Evolutionary conservation across 2,329 filamentous ascomycete species (phyloP), one percentile per base, ranked within the genome.

Genomic region (Stachybotrys echinatus): DNA sequence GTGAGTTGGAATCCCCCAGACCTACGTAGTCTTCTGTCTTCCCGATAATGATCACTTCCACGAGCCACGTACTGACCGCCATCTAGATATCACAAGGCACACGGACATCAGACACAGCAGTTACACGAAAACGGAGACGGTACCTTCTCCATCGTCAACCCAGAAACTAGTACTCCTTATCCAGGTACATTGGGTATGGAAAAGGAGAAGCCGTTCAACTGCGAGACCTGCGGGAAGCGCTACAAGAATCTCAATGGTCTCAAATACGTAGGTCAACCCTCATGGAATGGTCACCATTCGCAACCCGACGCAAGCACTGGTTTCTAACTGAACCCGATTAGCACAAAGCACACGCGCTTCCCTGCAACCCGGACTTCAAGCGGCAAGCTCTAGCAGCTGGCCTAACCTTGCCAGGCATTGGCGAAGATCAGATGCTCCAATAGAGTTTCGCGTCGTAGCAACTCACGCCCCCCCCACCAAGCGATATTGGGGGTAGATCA

Each of bases 211-310:
- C 94, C 94, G 3, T 97, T 97, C 68, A 92, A 92, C 64, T 99
- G 94, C 69, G 92, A 97, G 57, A 87, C 91, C 12, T 99, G 94
- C 65, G 92, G 92, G 61, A 99, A 99, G 76, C 88, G 94, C 48
- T 99, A 99, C 74, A 99, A 99, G 84, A 99, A 99, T 65, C 71
- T 99, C 53, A 99, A 99, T 70, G 94, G 94, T 6, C 81, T 99
- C 54, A 99, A 99, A 83, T 99, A 99, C 65, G 83, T 86, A 71
- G 70, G 82, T 72, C 38, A 14, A 40, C 18, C 10, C 27, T 8
- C 10, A 34, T 34, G 27, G 14, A 34, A 14, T 34, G 27, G 27
- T 34, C 27, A 34, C 27, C 27, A 34, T 34, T 5, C 27, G 3
- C 10, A 10, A 14, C 10, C 27, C 14, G 27, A 14, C 27, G 14